Base-by-base conservation (phyloP, 2,329 filamentous ascomycete species). In the Exophiala lecanii-corni region DNA sequence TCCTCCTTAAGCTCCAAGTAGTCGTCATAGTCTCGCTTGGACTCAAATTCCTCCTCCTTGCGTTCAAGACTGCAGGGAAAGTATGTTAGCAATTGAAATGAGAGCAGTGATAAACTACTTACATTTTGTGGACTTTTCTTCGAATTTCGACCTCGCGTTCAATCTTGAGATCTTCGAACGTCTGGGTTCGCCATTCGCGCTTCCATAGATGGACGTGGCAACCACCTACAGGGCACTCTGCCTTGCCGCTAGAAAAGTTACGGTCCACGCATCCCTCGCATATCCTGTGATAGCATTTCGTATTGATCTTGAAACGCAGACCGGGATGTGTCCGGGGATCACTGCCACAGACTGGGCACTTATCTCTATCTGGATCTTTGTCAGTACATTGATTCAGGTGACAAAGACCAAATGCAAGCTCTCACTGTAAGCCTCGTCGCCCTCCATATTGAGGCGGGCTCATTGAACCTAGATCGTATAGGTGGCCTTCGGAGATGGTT, bases 271-370 rank as follows among this genome's bases (percentile, higher is more conserved):
- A 98, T 44, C 86, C 89, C 64, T 88, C 84, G 73, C 92, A 98
- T 87, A 98, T 97, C 56, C 88, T 88, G 74, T 98, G 92, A 73
- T 98, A 98, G 77, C 92, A 98, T 73, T 94, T 89, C 6, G 91
- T 88, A 65, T 97, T 96, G 71, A 98, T 89, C 57, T 92, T 84
- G 69, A 98, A 97, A 53, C 84, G 78, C 78, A 98, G 89, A 69
- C 89, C 84, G 49, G 82, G 82, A 72, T 96, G 96, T 59, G 97
- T 84, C 72, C 97, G 97, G 53, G 89, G 86, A 47, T 86, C 87
- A 47, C 89, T 94, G 70, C 96, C 96, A 84, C 92, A 98, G 56
- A 97, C 87, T 45, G 91, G 92, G 70, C 92, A 98, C 61, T 51
- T 52, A 38, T 52, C 47, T 6, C 43, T 35, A 7, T 20, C 48